phyloP scores from a whole-genome alignment of 257 asterid genomes.

The Echites panduratus region DNA sequence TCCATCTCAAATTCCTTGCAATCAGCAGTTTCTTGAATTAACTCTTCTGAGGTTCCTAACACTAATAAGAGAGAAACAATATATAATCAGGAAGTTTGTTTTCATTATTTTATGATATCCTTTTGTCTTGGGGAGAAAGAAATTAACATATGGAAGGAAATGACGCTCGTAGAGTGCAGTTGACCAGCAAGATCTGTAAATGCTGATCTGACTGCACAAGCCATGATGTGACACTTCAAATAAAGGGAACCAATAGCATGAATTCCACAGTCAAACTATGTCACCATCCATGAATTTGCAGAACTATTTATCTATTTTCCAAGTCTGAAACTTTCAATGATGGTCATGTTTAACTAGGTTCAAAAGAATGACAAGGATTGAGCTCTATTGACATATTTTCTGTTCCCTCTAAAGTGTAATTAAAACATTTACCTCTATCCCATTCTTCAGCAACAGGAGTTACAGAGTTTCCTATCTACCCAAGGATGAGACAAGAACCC shows the following conservation, averaged over 20 bases:
- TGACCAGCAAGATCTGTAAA: not conserved
- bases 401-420: too few species aligned
- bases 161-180: not conserved
- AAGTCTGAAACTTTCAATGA: not conserved
- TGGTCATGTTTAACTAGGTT: not conserved
- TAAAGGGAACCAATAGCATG: not conserved
- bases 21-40: not conserved
- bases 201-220: not conserved
- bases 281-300: not conserved
- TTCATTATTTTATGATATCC: not conserved
- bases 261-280: not conserved
- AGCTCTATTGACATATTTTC: too few species aligned
- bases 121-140: not conserved
- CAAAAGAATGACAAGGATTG: too few species aligned
- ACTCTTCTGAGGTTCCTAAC: not conserved
- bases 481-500: too few species aligned
- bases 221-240: not conserved
- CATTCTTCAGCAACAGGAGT: too few species aligned
- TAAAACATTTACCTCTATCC: too few species aligned
- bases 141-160: not conserved
- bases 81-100: not conserved
- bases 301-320: not conserved
- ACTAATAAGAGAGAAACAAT: not conserved
- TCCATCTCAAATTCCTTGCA: constrained; percentile 34
- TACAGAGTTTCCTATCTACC: too few species aligned